Evolutionary conservation across 805 yeast genomes (phyloP).

Genomic region (Zygosaccharomyces lentus): DNA sequence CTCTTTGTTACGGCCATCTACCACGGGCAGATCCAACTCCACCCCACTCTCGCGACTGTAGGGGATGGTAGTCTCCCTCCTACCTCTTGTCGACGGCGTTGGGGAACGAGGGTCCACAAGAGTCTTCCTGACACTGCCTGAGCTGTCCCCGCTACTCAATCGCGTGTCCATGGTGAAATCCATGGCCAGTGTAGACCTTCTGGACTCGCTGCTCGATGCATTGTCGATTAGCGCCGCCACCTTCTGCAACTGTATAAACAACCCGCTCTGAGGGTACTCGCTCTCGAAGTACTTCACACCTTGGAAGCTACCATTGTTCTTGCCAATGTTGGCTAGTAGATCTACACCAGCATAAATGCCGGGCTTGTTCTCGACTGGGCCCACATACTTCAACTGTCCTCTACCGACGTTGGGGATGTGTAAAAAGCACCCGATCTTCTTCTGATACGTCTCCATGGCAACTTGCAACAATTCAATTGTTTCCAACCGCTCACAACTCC

Average conservation of each 20-base stretch:
- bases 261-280: constrained; percentile 59
- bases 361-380: constrained; percentile 63
- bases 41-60: not conserved
- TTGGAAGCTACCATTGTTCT: constrained; percentile 78
- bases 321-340: constrained; percentile 64
- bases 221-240: constrained; percentile 27
- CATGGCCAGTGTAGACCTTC: not conserved
- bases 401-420: constrained; percentile 64
- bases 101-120: constrained; percentile 11
- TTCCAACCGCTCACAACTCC: constrained; percentile 1
- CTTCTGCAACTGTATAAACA: constrained; percentile 62
- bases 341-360: constrained; percentile 89
- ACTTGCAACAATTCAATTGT: not conserved
- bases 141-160: constrained; percentile 17
- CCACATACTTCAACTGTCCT: constrained; percentile 68
- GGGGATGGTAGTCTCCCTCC: not conserved
- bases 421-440: constrained; percentile 33
- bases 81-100: constrained; percentile 11
- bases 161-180: constrained; percentile 7
- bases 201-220: constrained; percentile 5
- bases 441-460: constrained; percentile 18
- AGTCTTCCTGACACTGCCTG: constrained; percentile 16
- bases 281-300: constrained; percentile 70
- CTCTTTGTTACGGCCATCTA: not conserved
- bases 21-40: not conserved